Base-by-base conservation (phyloP, 1,284 basidiomycete genomes). In the Athelia psychrophila region DNA sequence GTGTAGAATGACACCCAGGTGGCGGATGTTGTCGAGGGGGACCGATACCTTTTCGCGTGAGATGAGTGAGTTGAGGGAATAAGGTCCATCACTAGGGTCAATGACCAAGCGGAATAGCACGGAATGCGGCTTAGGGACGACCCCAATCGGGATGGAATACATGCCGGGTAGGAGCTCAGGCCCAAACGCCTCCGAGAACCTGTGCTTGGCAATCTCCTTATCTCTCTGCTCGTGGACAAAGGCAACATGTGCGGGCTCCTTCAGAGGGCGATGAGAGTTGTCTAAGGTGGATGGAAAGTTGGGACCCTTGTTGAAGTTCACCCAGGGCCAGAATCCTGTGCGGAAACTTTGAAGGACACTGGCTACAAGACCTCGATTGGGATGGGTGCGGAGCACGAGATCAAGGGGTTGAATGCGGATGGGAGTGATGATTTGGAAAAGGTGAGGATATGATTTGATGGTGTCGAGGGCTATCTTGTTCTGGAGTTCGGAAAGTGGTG, bases 31-130 rank as follows among this genome's bases (percentile, higher is more conserved):
- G 44, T 65, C 60, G 22, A 63, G 51, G 5, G 51, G 53, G n/a
- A 53, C 52, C 3, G 54, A 49, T 2, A 58, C 57, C 2, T 62
- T 50, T 2, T 57, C 52, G 3, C 54, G 49, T 0, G 54, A 38
- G 42, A 74, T 73, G 50, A 64, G 62, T 2, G 58, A 57, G 56
- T 75, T 74, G 3, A 68, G 56, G 0, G 65, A 54, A 48, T 55
- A 60, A 1, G 44, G 27, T 0, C 72, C 67, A 2, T 64, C 62
- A 36, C 64, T 67, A 33, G 71, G 70, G 52, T 76, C 60, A 44
- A 61, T 66, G 33, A 75, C 57, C 2, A 76, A 55, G 2, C 66
- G 56, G 2, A 67, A 57, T 42, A 69, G 67, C 12, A 59, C 60
- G 0, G 65, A 60, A 38, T 62, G 53, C 1, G 61, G 64, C 44